These are phyloP conservation scores for Linanthus parryae DNA, from an alignment of 148 eudicot species.

Conservation along the genomic window DNA sequence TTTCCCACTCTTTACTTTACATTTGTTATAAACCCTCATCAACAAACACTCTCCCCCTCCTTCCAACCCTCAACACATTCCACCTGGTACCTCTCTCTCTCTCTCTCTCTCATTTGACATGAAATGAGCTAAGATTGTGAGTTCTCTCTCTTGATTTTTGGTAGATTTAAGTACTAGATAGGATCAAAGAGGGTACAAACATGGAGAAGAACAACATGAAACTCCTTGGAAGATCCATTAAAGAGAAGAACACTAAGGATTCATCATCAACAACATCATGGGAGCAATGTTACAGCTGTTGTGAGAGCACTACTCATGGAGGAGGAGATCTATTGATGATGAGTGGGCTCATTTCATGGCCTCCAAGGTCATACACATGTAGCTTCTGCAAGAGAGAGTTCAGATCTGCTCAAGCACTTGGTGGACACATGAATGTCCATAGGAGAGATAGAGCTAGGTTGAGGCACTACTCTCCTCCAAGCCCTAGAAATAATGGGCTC, in stretches of 20 bases:
- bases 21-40: too few relatives aligned
- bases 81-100: too few relatives aligned
- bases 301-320: not conserved
- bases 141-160: conserved; percentile 9
- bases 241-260: too few relatives aligned
- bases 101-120: too few relatives aligned
- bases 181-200: not conserved
- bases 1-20: too few relatives aligned
- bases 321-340: conserved; percentile 22
- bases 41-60: too few relatives aligned
- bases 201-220: conserved; percentile 25
- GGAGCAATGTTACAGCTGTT: not conserved
- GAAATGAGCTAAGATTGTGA: too few relatives aligned
- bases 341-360: conserved; percentile 52
- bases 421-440: conserved; percentile 98
- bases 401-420: conserved; percentile 92
- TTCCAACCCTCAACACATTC: too few relatives aligned
- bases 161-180: conserved; percentile 16
- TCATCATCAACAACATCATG: conserved; percentile 7
- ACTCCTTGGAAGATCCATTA: conserved; percentile 14
- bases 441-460: conserved; percentile 80
- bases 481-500: conserved; percentile 9
- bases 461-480: conserved; percentile 35
- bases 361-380: conserved; percentile 76
- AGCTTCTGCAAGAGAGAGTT: conserved; percentile 84